Evolutionary conservation across 2,329 filamentous ascomycete species (phyloP).

Genomic region (Cladorrhinum sp.): DNA sequence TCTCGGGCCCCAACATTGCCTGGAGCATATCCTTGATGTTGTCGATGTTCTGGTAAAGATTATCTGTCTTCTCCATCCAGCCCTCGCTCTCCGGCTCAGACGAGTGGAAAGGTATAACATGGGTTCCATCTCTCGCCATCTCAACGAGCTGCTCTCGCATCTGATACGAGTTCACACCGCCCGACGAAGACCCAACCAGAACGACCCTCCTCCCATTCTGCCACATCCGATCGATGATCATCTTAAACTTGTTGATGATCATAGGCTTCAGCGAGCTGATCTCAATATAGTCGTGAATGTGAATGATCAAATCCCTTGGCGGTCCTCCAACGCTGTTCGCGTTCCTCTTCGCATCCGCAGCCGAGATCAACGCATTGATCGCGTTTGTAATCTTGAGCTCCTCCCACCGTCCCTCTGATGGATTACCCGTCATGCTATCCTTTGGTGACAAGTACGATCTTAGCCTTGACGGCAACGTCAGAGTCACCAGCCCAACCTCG

Average conservation of each 20-base stretch:
- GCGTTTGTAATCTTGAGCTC: slow-evolving; percentile 59
- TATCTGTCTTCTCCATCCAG: slow-evolving; percentile 31
- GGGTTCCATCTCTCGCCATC: slow-evolving; percentile 32
- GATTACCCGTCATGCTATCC: slow-evolving; percentile 24
- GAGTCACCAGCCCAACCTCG: slow-evolving; percentile 31
- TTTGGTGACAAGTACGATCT: slow-evolving; percentile 27
- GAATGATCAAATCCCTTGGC: slow-evolving; percentile 61
- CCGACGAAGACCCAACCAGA: slow-evolving; percentile 71
- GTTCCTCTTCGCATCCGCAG: slow-evolving; percentile 38
- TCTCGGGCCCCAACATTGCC: slow-evolving; percentile 23
- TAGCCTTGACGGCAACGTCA: slow-evolving; percentile 27
- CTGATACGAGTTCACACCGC: slow-evolving; percentile 39
- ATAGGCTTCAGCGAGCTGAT: slow-evolving; percentile 69
- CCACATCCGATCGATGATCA: slow-evolving; percentile 69
- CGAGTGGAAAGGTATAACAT: slow-evolving; percentile 32
- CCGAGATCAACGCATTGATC: slow-evolving; percentile 54
- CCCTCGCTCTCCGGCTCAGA: slow-evolving; percentile 15
- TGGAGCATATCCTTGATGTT: slow-evolving; percentile 48
- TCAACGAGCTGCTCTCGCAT: slow-evolving; percentile 32
- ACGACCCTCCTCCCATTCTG: slow-evolving; percentile 68
- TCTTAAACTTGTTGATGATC: slow-evolving; percentile 67
- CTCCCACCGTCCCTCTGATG: slow-evolving; percentile 54
- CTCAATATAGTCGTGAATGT: slow-evolving; percentile 78
- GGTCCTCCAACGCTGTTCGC: background rate
- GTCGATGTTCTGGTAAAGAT: slow-evolving; percentile 44